Percentiles rank a stretch among this genome's conserved stretches.
These are phyloP conservation scores for Citrullus amarus DNA, from an alignment of 306 rosid genomes.

Conservation along the genomic window DNA sequence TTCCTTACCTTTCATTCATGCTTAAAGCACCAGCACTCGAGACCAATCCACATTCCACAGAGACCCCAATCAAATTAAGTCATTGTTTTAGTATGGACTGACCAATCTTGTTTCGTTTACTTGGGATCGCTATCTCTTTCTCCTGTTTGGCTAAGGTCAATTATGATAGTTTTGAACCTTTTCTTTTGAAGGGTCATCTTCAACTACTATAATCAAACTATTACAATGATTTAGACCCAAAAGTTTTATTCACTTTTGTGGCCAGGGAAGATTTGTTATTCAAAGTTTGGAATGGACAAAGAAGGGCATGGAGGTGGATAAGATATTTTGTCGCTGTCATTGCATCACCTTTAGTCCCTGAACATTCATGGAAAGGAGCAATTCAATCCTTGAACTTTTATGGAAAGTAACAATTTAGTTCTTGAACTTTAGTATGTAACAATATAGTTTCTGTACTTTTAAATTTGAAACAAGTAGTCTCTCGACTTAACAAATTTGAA, in stretches of 20 bases:
- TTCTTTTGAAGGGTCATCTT: not conserved
- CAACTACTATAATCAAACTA: not conserved
- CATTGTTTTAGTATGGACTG: not conserved
- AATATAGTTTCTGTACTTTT: too few relatives aligned
- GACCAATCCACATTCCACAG: constrained; percentile 1
- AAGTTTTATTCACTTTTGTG: not conserved
- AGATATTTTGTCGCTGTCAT: not conserved
- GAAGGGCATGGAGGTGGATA: not conserved
- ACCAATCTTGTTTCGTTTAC: not conserved
- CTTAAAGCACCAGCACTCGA: not conserved
- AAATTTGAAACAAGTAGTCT: too few relatives aligned
- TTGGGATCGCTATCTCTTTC: not conserved
- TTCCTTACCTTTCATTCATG: not conserved
- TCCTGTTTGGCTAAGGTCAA: not conserved
- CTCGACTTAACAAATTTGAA: too few relatives aligned
- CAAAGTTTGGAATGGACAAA: not conserved
- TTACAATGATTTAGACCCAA: not conserved
- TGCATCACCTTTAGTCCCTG: too few relatives aligned
- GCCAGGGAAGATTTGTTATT: not conserved
- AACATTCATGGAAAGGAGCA: too few relatives aligned
- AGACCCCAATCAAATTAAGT: not conserved
- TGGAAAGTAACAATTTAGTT: too few relatives aligned
- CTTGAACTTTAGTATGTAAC: too few relatives aligned
- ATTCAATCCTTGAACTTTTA: too few relatives aligned
- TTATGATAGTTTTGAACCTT: not conserved